These are phyloP conservation scores for Triticum turgidum DNA, from an alignment of 176 grass and related monocot genomes.

Conservation along the genomic window DNA sequence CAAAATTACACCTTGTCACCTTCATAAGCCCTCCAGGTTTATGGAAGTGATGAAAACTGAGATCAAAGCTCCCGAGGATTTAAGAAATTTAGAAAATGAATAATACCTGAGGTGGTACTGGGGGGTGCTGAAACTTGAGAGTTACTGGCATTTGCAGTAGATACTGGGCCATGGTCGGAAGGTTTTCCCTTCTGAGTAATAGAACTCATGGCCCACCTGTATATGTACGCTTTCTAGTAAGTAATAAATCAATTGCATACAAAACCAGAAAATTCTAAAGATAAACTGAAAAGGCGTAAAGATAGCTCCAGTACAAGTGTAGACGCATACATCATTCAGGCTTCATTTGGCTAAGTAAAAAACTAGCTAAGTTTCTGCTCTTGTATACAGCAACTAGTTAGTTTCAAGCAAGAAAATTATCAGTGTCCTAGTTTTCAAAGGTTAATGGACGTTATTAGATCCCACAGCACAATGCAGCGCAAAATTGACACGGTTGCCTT, in stretches of 20 bases:
- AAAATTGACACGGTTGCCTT: neutral
- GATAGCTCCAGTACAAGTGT: neutral
- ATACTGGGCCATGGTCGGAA: constrained; percentile 61
- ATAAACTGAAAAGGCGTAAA: neutral
- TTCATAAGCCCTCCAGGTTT: neutral
- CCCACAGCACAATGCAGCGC: neutral
- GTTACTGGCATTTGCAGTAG: constrained; percentile 64
- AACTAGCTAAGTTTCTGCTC: neutral
- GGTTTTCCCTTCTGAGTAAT: constrained; percentile 90
- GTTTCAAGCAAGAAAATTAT: neutral
- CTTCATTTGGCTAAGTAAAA: neutral
- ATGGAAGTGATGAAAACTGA: constrained; percentile 21
- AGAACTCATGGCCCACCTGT: constrained; percentile 99
- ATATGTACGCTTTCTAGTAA: constrained; percentile 26
- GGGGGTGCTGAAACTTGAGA: constrained; percentile 47
- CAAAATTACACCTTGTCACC: neutral
- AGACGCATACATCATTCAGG: neutral
- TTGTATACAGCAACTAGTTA: neutral
- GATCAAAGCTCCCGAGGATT: neutral
- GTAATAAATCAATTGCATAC: constrained; percentile 4
- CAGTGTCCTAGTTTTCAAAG: neutral
- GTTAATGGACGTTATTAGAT: neutral
- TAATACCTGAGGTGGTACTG: constrained; percentile 60
- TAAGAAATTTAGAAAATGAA: constrained; percentile 21
- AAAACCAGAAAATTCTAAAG: constrained; percentile 10